Conservation (phyloP, 768 basidiomycete genomes). For the Lactarius hengduanensis region DNA sequence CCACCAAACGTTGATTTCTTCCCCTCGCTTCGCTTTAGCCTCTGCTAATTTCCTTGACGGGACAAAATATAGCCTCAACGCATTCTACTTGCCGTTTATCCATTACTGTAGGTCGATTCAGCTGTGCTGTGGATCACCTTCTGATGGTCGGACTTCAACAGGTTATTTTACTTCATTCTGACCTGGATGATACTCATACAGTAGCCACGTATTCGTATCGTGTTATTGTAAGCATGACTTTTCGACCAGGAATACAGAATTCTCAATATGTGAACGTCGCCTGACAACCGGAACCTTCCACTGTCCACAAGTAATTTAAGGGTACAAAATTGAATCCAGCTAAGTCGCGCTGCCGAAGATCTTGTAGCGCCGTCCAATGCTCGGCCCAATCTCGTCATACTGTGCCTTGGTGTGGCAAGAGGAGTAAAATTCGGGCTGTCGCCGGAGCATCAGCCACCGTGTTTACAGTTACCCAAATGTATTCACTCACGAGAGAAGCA, state of each 20-base stretch:
- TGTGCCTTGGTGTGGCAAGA: slow-evolving; percentile 94
- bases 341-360: slow-evolving; percentile 90
- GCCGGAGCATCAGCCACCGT: not conserved
- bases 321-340: slow-evolving; percentile 22
- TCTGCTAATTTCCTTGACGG: slow-evolving; percentile 95
- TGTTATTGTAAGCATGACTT: slow-evolving; percentile 13
- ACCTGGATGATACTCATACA: slow-evolving; percentile 98
- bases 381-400: slow-evolving; percentile 91
- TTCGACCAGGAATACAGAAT: slow-evolving; percentile 11
- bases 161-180: slow-evolving; percentile 90
- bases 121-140: slow-evolving; percentile 17
- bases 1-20: not conserved
- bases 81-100: slow-evolving; percentile 92
- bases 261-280: slow-evolving; percentile 8
- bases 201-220: slow-evolving; percentile 36
- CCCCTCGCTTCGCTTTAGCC: slow-evolving; percentile 45
- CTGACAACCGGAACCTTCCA: slow-evolving; percentile 24
- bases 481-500: slow-evolving; percentile 74
- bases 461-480: not conserved
- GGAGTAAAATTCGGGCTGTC: slow-evolving; percentile 90
- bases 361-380: slow-evolving; percentile 89
- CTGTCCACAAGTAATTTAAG: slow-evolving; percentile 21
- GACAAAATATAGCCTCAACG: slow-evolving; percentile 88
- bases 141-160: slow-evolving; percentile 34
- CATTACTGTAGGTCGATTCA: slow-evolving; percentile 69